These are phyloP conservation scores for Dactylorhiza incarnata DNA, from an alignment of 106 monocot genomes.

Conservation along the genomic window DNA sequence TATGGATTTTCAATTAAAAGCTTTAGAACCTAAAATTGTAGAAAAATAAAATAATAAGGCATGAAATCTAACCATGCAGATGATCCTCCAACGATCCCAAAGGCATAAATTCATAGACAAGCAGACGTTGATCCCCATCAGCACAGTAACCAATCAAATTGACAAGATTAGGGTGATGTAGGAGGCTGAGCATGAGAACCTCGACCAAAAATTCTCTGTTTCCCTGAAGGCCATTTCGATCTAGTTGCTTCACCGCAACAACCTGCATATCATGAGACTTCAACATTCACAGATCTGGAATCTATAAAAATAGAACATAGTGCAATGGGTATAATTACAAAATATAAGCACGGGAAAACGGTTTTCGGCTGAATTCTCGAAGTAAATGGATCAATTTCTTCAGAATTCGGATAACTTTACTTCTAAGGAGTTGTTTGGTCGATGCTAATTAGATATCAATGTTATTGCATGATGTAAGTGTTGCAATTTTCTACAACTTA, in stretches of 20 bases:
- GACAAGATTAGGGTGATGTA: slow-evolving; percentile 14
- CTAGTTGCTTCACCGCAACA: slow-evolving; percentile 12
- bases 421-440: background rate
- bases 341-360: background rate
- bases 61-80: slow-evolving; percentile 8
- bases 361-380: background rate
- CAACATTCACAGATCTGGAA: background rate
- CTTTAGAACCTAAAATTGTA: background rate
- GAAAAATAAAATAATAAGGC: background rate
- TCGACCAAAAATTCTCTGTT: slow-evolving; percentile 14
- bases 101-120: slow-evolving; percentile 10
- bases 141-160: slow-evolving; percentile 11
- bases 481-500: no score
- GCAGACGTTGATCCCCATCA: slow-evolving; percentile 10
- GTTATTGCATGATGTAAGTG: no score
- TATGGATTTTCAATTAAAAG: background rate
- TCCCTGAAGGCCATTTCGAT: slow-evolving; percentile 11
- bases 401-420: background rate
- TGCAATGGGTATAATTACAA: background rate
- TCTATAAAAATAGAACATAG: background rate
- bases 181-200: slow-evolving; percentile 10
- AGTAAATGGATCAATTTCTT: background rate
- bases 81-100: slow-evolving; percentile 11
- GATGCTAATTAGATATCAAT: no score
- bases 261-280: background rate